These are phyloP conservation scores for Monilinia vaccinii-corymbosi DNA, from an alignment of 2,329 filamentous ascomycete species.

Conservation along the genomic window DNA sequence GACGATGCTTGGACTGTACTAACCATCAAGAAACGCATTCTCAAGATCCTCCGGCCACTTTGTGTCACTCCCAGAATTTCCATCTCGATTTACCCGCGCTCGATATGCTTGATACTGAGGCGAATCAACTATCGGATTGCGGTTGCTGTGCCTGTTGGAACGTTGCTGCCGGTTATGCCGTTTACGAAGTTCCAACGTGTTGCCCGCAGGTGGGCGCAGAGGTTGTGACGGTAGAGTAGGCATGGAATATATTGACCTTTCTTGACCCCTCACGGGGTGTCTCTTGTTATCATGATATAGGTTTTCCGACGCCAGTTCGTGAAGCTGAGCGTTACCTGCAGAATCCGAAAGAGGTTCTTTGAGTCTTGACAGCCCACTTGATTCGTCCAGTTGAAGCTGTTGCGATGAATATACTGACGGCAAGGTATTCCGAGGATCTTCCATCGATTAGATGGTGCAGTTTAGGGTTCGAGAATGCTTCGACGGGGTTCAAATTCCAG, in stretches of 20 bases:
- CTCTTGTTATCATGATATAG: constrained; percentile 26
- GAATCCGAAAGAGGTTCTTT: constrained; percentile 26
- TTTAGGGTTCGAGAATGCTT: constrained; percentile 25
- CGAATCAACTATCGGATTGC: constrained; percentile 53
- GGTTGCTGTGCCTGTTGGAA: constrained; percentile 26
- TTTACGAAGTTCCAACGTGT: constrained; percentile 26
- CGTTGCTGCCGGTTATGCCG: constrained; percentile 27
- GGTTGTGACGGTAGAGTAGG: constrained; percentile 25
- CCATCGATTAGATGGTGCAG: constrained; percentile 21
- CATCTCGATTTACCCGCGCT: constrained; percentile 54
- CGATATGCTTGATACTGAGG: constrained; percentile 58
- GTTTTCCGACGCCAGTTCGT: constrained; percentile 20
- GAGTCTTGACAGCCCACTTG: constrained; percentile 15
- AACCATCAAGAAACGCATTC: constrained; percentile 59
- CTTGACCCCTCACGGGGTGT: constrained; percentile 13
- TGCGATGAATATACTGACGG: constrained; percentile 19
- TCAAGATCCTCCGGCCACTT: constrained; percentile 56
- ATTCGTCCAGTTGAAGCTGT: constrained; percentile 17
- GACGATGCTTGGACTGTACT: constrained; percentile 22
- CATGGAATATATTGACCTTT: constrained; percentile 21
- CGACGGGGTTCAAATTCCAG: constrained; percentile 15
- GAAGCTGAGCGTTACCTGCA: constrained; percentile 26
- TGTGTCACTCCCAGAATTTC: constrained; percentile 48
- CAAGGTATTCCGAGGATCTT: constrained; percentile 19
- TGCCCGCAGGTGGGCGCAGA: constrained; percentile 15